A percentile compares a stretch with the other conserved stretches of the same genome.
These are phyloP conservation scores for Sphaerobolus stellatus DNA, from an alignment of 1,284 basidiomycete species.

Conservation along the genomic window DNA sequence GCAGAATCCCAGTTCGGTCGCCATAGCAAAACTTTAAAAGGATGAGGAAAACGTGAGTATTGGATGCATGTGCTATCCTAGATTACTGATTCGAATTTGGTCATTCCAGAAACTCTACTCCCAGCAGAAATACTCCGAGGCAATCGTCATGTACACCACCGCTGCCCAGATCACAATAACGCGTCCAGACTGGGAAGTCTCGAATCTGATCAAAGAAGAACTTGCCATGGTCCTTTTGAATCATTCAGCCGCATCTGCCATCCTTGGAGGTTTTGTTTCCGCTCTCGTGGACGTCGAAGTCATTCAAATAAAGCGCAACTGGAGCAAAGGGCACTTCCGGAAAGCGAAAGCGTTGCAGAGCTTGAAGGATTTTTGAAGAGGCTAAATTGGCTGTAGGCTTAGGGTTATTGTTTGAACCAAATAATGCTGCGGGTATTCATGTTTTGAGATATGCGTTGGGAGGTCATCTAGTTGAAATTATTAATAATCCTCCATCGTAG, in stretches of 20 bases:
- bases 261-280: conserved; percentile 73
- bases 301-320: conserved; percentile 79
- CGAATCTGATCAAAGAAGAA: conserved; percentile 84
- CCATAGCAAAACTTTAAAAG: too few species aligned
- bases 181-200: conserved; percentile 88
- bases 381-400: conserved; percentile 81
- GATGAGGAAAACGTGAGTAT: too few species aligned
- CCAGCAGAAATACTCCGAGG: conserved; percentile 65
- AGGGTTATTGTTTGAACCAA: conserved; percentile 88
- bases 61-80: too few species aligned
- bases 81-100: conserved; percentile 5
- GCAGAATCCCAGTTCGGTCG: too few species aligned
- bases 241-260: conserved; percentile 83
- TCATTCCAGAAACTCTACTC: conserved; percentile 70
- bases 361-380: conserved; percentile 68
- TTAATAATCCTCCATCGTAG: too few species aligned
- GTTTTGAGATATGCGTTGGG: too few species aligned
- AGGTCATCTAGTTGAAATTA: too few species aligned
- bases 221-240: conserved; percentile 88
- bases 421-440: conserved; percentile 66
- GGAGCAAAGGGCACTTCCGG: conserved; percentile 96
- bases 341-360: conserved; percentile 85
- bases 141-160: conserved; percentile 82
- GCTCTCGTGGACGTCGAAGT: conserved; percentile 94
- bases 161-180: conserved; percentile 81